These are phyloP conservation scores for Cladosporium sp. DNA, from an alignment of 2,329 filamentous ascomycete genomes.

Conservation along the genomic window DNA sequence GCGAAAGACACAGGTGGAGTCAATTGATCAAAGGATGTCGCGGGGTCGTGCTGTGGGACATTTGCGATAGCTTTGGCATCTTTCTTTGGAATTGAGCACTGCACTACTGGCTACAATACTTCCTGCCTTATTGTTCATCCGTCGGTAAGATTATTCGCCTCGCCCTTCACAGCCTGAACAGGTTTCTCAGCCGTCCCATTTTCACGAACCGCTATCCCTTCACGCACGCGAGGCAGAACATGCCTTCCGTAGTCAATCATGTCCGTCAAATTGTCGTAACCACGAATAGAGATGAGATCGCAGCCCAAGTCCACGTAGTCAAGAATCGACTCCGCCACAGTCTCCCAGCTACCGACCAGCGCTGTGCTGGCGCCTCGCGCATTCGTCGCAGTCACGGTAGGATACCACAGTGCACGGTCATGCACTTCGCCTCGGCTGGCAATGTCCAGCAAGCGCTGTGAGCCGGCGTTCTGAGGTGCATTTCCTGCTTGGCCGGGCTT, in stretches of 20 bases:
- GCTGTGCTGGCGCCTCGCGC: slow-evolving; percentile 58
- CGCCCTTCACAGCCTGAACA: background rate
- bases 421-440: slow-evolving; percentile 54
- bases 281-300: slow-evolving; percentile 57
- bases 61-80: too few relatives aligned
- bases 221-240: slow-evolving; percentile 50
- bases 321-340: slow-evolving; percentile 51
- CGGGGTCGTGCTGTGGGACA: too few relatives aligned
- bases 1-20: too few relatives aligned
- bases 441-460: slow-evolving; percentile 56
- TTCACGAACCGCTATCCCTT: slow-evolving; percentile 28
- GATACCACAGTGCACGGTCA: slow-evolving; percentile 60
- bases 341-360: slow-evolving; percentile 53
- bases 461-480: slow-evolving; percentile 56
- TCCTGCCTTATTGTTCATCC: background rate
- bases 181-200: background rate
- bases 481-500: slow-evolving; percentile 28
- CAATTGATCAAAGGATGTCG: too few relatives aligned
- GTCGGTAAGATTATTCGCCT: background rate
- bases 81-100: too few relatives aligned
- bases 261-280: slow-evolving; percentile 59
- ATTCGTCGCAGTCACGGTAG: slow-evolving; percentile 58
- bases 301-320: slow-evolving; percentile 56
- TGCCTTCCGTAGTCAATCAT: slow-evolving; percentile 57
- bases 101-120: too few relatives aligned